Conservation (phyloP, 192 early-diverging fungal species). For the Coemansia sp. region DNA sequence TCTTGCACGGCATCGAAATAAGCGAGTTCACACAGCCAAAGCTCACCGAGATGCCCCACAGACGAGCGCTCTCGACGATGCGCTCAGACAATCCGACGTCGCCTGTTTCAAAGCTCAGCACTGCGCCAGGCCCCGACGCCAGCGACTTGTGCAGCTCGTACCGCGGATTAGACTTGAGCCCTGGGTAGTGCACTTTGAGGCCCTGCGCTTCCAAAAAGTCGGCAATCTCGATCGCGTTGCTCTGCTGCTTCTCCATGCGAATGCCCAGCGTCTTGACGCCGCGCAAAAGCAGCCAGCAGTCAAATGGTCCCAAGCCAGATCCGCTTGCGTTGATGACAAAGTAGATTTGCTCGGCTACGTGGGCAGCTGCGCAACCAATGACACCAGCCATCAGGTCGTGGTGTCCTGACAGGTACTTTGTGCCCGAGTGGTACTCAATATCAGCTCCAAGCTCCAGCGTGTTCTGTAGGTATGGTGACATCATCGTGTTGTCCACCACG, state of each 20-base stretch:
- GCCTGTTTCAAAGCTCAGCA: slow-evolving; percentile 93
- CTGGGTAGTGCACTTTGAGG: slow-evolving; percentile 89
- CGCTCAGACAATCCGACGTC: slow-evolving; percentile 72
- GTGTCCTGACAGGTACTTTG: slow-evolving; percentile 96
- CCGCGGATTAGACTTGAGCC: slow-evolving; percentile 77
- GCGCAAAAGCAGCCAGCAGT: slow-evolving; percentile 88
- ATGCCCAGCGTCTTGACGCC: slow-evolving; percentile 94
- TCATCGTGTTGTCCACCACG: slow-evolving; percentile 99
- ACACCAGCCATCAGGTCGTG: slow-evolving; percentile 99
- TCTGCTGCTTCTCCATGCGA: slow-evolving; percentile 95
- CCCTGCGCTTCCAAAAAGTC: slow-evolving; percentile 77
- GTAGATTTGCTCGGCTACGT: slow-evolving; percentile 81
- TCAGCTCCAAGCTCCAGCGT: slow-evolving; percentile 89
- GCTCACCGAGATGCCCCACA: slow-evolving; percentile 93
- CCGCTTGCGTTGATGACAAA: slow-evolving; percentile 96
- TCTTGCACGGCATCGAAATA: slow-evolving; percentile 96
- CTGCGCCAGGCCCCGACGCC: slow-evolving; percentile 86
- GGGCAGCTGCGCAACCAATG: slow-evolving; percentile 70
- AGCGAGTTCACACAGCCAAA: slow-evolving; percentile 99
- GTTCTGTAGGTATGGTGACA: slow-evolving; percentile 91
- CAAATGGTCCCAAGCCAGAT: slow-evolving; percentile 85
- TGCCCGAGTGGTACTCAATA: slow-evolving; percentile 94
- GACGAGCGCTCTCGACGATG: slow-evolving; percentile 76
- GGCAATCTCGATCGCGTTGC: slow-evolving; percentile 75
- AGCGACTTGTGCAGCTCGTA: slow-evolving; percentile 76